Percentiles rank a stretch among this genome's conserved stretches.
These are phyloP conservation scores for Yamadazyma tumulicola DNA, from an alignment of 805 yeast species.

Conservation along the genomic window DNA sequence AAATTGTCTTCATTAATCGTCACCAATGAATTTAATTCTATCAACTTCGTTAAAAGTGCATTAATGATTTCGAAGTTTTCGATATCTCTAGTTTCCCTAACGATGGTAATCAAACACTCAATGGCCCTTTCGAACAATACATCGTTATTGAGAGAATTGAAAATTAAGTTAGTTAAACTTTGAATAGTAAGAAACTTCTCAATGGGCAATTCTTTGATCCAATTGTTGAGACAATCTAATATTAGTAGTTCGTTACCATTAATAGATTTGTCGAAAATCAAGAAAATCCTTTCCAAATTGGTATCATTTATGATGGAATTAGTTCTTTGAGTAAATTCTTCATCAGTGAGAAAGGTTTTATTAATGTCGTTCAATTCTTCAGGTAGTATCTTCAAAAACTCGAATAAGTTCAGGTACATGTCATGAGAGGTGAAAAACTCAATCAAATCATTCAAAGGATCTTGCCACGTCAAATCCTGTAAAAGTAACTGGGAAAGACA, in stretches of 20 bases:
- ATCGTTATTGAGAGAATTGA: constrained; percentile 55
- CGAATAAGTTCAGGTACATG: constrained; percentile 47
- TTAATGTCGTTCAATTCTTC: constrained; percentile 83
- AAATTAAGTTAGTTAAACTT: constrained; percentile 65
- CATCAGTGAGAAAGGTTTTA: constrained; percentile 75
- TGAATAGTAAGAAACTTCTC: constrained; percentile 60
- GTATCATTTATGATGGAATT: constrained; percentile 47
- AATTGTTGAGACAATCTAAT: constrained; percentile 76
- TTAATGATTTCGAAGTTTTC: constrained; percentile 59
- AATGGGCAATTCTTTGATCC: constrained; percentile 87
- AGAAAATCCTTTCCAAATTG: constrained; percentile 66
- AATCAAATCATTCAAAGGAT: constrained; percentile 51
- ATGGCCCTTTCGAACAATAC: constrained; percentile 79
- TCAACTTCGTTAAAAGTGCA: constrained; percentile 65
- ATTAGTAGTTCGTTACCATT: constrained; percentile 37
- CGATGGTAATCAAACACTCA: constrained; percentile 79
- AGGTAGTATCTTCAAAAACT: constrained; percentile 82
- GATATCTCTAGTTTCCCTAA: constrained; percentile 78
- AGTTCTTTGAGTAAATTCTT: constrained; percentile 68
- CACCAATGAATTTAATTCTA: constrained; percentile 55
- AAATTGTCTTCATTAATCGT: constrained; percentile 62
- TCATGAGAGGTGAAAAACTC: constrained; percentile 15
- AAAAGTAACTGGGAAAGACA: constrained; percentile 80
- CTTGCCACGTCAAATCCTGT: constrained; percentile 70
- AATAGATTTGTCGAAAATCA: constrained; percentile 52